These are phyloP conservation scores for Volvariella surrecta DNA, from an alignment of 1,284 basidiomycete species.

Conservation along the genomic window DNA sequence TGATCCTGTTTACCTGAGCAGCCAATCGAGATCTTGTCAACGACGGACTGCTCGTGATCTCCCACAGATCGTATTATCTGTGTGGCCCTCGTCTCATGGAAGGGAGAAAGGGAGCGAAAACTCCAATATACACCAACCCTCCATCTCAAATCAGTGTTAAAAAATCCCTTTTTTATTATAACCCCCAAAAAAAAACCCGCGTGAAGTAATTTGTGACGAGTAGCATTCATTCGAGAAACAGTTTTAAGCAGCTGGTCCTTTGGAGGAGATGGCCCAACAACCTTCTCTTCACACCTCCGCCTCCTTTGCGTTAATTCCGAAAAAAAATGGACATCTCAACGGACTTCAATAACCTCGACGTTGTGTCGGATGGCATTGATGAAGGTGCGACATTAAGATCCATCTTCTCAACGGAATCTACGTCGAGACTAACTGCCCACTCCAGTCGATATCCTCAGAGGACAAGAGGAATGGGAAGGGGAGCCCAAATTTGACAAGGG, in stretches of 20 bases:
- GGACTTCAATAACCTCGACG: slow-evolving; percentile 40
- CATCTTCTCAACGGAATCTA: not conserved
- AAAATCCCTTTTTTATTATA: no score
- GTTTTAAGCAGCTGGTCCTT: not conserved
- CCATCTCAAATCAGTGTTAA: no score
- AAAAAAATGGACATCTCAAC: slow-evolving; percentile 12
- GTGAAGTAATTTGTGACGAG: no score
- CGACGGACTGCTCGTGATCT: no score
- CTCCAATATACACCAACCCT: no score
- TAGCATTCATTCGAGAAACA: no score
- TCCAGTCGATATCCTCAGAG: slow-evolving; percentile 46
- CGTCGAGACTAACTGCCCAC: not conserved
- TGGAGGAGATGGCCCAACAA: not conserved
- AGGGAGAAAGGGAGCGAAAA: no score
- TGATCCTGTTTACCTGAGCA: no score
- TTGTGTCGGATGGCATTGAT: slow-evolving; percentile 69
- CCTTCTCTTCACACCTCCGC: not conserved
- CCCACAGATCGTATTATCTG: no score
- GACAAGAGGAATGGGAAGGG: slow-evolving; percentile 48
- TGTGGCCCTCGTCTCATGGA: no score
- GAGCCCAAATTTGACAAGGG: slow-evolving; percentile 58
- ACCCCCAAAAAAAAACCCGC: no score
- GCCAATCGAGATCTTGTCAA: no score
- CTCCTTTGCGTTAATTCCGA: slow-evolving; percentile 4
- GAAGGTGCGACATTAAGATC: slow-evolving; percentile 34